Conservation (phyloP, 2,329 filamentous ascomycete species). For the Bipolaris zeicola region DNA sequence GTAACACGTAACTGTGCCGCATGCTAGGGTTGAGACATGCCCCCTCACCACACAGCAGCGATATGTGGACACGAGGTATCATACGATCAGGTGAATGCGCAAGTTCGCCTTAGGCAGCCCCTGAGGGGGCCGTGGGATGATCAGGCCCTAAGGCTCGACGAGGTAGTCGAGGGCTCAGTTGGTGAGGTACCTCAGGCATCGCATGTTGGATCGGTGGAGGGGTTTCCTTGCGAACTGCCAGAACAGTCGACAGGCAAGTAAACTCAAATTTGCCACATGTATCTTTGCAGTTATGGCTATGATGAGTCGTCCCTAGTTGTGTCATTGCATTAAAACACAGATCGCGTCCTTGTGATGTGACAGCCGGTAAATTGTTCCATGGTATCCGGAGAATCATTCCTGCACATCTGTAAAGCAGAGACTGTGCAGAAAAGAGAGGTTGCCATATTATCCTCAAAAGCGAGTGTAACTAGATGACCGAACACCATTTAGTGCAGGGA, state of each 20-base stretch:
- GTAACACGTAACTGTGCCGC: slow-evolving; percentile 8
- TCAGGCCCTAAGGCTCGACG: neutral
- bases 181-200: slow-evolving; percentile 1
- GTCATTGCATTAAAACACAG: neutral
- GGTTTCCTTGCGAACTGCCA: neutral
- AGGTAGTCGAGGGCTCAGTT: slow-evolving; percentile 2
- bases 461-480: neutral
- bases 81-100: neutral
- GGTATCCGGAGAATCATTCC: neutral
- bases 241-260: neutral
- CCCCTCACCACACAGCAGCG: neutral
- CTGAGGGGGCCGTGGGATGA: slow-evolving; percentile 2
- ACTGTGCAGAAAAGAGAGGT: neutral
- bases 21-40: slow-evolving; percentile 6
- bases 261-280: neutral
- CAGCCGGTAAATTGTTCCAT: neutral
- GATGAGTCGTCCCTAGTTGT: neutral
- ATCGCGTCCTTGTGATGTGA: neutral
- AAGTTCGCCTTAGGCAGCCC: slow-evolving; percentile 1
- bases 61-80: neutral
- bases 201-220: neutral
- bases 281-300: neutral
- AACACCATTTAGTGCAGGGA: neutral
- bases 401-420: neutral
- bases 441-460: neutral